Evolutionary conservation across 306 rosid genomes (phyloP), one percentile per base, ranked within the genome.

Genomic region (Cicer arietinum): DNA sequence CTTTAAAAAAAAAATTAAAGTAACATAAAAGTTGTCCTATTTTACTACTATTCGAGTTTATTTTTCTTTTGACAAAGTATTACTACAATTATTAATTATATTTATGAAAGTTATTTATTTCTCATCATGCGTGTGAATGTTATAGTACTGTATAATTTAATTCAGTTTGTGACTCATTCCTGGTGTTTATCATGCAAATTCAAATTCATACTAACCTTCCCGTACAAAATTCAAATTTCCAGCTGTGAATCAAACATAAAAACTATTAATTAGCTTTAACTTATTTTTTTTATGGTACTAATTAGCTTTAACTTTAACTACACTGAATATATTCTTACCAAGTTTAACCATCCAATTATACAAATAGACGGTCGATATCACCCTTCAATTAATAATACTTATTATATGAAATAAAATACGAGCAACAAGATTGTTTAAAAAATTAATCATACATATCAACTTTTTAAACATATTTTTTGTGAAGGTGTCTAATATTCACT

Each of bases 181-280:
- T 12, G 65, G 43, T 41, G 13, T 25, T 16, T 72, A 14, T 30
- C 62, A 59, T 59, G 7, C 43, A 60, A 44, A 59, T 59, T 5
- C 37, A 60, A 44, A 44, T 35, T 20, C 46, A 47, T 12, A 10
- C 6, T 18, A 14, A 7, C 58, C 52, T 25, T 48, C 59, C 46
- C 57, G 3, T 46, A 3, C 51, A 63, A 25, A 14, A 16, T 71
- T 51, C 56, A 50, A 39, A 35, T 30, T 20, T 74, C 76, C 85
- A 79, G 78, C 73, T 79, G 77, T 86, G 74, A 13, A 7, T 37
- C 30, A n/a, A 12, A 39, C 48, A 10, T 54, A 7, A 30, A 57
- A 52, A 14, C 16, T 10, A 6, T 20, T 20, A 20, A 20, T 20
- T 20, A 20, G 22, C 22, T 20, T 20, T 20, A 20, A 20, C 22